Evolutionary conservation across 2,329 filamentous ascomycete genomes (phyloP).

Genomic region (Cryphonectria japonica): DNA sequence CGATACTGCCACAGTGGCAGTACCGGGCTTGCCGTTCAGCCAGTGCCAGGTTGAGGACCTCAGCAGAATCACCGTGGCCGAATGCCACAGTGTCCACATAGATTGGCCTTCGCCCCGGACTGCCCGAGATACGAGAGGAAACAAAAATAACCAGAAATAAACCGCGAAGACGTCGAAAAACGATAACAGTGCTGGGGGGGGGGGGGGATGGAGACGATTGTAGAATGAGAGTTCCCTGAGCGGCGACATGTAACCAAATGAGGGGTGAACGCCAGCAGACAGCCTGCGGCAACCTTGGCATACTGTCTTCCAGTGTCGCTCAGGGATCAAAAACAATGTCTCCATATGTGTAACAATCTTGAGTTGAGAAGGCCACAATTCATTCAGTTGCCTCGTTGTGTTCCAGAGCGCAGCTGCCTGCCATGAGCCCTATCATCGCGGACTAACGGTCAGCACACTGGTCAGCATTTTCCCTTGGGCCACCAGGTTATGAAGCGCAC

Average conservation of each 20-base stretch:
- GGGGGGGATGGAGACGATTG: slow-evolving; percentile 24
- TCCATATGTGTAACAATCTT: slow-evolving; percentile 32
- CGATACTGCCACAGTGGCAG: slow-evolving; percentile 33
- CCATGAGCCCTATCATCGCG: slow-evolving; percentile 67
- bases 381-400: slow-evolving; percentile 57
- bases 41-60: slow-evolving; percentile 29
- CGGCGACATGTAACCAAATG: slow-evolving; percentile 27
- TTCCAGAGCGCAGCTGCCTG: slow-evolving; percentile 72
- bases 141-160: slow-evolving; percentile 24
- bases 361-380: slow-evolving; percentile 32
- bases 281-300: slow-evolving; percentile 43
- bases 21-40: slow-evolving; percentile 48
- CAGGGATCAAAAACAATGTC: slow-evolving; percentile 31
- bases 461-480: slow-evolving; percentile 73
- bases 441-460: slow-evolving; percentile 82
- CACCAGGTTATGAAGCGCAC: slow-evolving; percentile 74
- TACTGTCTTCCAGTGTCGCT: slow-evolving; percentile 35
- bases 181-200: slow-evolving; percentile 30
- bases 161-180: slow-evolving; percentile 27
- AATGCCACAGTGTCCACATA: slow-evolving; percentile 24
- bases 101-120: slow-evolving; percentile 21
- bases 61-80: slow-evolving; percentile 21
- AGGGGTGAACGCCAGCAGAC: slow-evolving; percentile 27
- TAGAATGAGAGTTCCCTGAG: slow-evolving; percentile 29
- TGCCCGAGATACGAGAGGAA: slow-evolving; percentile 40